A percentile compares a stretch with the other conserved stretches of the same genome.
phyloP scores from a whole-genome alignment of 78 protist species.

The Anaeramoeba flamelloides region DNA sequence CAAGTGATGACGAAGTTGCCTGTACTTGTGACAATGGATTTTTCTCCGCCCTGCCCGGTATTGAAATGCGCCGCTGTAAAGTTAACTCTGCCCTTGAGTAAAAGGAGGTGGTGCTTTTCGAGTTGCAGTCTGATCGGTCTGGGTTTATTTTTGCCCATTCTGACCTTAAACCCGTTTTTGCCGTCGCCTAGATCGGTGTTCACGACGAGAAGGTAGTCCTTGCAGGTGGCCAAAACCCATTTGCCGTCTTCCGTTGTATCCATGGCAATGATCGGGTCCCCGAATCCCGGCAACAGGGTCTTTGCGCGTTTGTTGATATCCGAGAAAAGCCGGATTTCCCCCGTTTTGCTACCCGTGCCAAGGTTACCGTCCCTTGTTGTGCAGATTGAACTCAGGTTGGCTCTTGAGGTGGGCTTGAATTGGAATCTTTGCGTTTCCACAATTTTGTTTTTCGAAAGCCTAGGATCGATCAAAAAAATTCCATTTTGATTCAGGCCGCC shows the following conservation, averaged over 20 bases:
- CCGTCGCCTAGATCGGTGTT: neutral
- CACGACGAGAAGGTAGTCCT: neutral
- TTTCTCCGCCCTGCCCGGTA: neutral
- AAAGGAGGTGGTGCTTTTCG: neutral
- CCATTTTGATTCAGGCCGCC: neutral
- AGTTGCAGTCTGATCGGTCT: neutral
- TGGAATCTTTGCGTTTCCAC: neutral
- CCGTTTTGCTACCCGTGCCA: neutral
- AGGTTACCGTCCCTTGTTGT: neutral
- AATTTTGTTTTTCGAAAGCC: neutral
- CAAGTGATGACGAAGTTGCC: neutral
- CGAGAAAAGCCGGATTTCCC: constrained; percentile 3
- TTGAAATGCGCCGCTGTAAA: constrained; percentile 5
- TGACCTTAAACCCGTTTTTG: neutral
- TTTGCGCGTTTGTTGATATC: constrained; percentile 3
- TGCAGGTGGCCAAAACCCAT: constrained; percentile 6
- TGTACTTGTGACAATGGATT: neutral
- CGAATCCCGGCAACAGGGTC: neutral
- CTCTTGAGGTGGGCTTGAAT: neutral
- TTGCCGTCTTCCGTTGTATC: constrained; percentile 4
- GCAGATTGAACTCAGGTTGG: neutral
- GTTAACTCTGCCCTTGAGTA: neutral
- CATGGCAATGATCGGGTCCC: constrained; percentile 4
- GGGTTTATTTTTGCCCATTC: neutral
- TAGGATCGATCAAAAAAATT: constrained; percentile 3